Evolutionary conservation across 2,329 filamentous ascomycete species (phyloP), one percentile per base, ranked within the genome.

Genomic region (Ophiocordyceps camponoti-floridani): DNA sequence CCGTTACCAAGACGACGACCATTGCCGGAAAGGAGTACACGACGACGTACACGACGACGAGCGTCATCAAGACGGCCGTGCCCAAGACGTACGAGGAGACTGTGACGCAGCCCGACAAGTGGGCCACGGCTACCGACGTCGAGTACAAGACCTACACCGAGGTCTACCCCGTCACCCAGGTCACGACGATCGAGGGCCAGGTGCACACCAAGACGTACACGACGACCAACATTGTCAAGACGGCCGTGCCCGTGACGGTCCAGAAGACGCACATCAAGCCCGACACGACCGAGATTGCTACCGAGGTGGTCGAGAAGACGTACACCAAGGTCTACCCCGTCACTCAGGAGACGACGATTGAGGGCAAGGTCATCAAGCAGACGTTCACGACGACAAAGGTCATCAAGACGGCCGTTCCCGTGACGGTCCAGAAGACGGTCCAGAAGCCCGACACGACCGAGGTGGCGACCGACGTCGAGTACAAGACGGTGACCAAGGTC

Each of bases 251-350:
- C 23, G 49, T 56, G 30, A 55, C 54, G 9, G 42, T 56, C 47
- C 49, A 55, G 45, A 48, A 59, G 50, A 60, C 59, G 4, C 50
- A 57, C 16, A 51, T 51, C 0, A 53, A 53, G 11, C 58, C 63
- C 4, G 55, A 56, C 26, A 53, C 54, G 26, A 65, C 60, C 3
- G 47, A 56, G 45, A 62, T 59, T 0, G 54, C 53, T 1, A 56
- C 54, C 14, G 55, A 58, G 28, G 55, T 62, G 11, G 57, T 56
- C n/a, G 63, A 65, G 50, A 60, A 57, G 5, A 68, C 64, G 19
- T 43, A 62, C 40, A 72, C 68, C 12, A 60, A 57, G 16, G 55
- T 68, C 10, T 67, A 61, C 54, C 66, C 67, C 18, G 52, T 68
- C 14, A 69, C 66, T 3, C 58, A 66, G 51, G 65, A 63, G 35